These are phyloP conservation scores for Alnus glutinosa DNA, from an alignment of 306 rosid species.

Conservation along the genomic window DNA sequence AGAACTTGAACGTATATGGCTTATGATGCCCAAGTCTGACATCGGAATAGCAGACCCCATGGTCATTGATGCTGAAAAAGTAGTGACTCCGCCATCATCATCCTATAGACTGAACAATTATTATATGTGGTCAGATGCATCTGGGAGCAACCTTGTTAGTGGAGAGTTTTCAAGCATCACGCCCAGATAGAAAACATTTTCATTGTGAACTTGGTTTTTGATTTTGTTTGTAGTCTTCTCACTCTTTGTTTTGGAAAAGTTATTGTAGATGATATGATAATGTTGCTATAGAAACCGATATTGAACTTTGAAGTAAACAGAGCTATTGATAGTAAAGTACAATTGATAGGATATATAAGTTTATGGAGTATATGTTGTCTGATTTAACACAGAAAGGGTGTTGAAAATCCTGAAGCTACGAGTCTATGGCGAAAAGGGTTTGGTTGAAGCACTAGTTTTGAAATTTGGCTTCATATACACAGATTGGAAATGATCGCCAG, in stretches of 20 bases:
- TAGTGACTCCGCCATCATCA: slow-evolving; percentile 52
- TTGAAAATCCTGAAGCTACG: neutral
- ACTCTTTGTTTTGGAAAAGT: neutral
- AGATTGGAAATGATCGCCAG: neutral
- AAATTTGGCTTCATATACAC: neutral
- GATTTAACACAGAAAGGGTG: neutral
- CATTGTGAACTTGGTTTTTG: too few species aligned
- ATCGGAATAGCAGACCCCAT: slow-evolving; percentile 27
- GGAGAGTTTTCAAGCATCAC: slow-evolving; percentile 73
- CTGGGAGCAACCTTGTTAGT: slow-evolving; percentile 84
- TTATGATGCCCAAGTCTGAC: slow-evolving; percentile 65
- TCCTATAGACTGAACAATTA: slow-evolving; percentile 46
- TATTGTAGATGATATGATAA: neutral
- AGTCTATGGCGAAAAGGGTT: neutral
- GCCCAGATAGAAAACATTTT: slow-evolving; percentile 61
- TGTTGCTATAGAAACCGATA: neutral
- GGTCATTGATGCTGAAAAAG: slow-evolving; percentile 44
- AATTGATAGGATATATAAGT: neutral
- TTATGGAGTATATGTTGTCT: neutral
- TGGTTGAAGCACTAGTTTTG: neutral
- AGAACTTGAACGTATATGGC: slow-evolving; percentile 73
- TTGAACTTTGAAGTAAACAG: neutral
- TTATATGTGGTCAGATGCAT: slow-evolving; percentile 60
- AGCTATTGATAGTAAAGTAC: neutral
- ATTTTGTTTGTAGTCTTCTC: neutral